Evolutionary conservation across 768 basidiomycete species (phyloP).

Genomic region (Dentipellis fragilis): DNA sequence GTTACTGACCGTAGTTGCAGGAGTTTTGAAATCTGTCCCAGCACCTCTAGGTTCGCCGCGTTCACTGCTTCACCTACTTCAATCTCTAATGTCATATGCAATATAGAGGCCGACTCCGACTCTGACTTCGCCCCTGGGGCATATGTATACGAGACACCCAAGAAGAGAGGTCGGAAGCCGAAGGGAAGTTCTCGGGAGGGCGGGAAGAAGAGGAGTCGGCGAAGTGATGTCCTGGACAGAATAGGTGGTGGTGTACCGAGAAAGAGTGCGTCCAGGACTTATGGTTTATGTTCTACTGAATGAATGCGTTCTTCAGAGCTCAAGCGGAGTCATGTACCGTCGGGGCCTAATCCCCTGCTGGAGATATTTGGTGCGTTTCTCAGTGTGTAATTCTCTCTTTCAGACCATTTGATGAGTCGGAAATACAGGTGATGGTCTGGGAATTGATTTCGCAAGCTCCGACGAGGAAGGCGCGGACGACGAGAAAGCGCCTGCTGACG

Average conservation of each 20-base stretch:
- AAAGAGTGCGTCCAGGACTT: constrained; percentile 16
- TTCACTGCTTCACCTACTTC: background rate
- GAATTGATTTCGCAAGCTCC: constrained; percentile 10
- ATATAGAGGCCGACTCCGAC: constrained; percentile 37
- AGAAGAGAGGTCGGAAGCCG: constrained; percentile 19
- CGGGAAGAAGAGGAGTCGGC: constrained; percentile 2
- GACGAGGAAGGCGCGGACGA: constrained; percentile 2
- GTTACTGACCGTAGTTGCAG: background rate
- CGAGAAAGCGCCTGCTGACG: background rate
- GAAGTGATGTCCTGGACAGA: background rate
- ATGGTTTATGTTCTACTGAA: background rate
- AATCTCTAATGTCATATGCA: background rate
- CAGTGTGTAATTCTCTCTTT: background rate
- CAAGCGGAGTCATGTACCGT: constrained; percentile 3
- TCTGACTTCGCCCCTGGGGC: constrained; percentile 37
- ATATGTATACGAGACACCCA: constrained; percentile 21
- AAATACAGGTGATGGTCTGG: constrained; percentile 11
- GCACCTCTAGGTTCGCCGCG: constrained; percentile 24
- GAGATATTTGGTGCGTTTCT: constrained; percentile 17
- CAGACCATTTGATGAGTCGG: background rate
- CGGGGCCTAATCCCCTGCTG: constrained; percentile 15
- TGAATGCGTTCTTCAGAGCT: background rate
- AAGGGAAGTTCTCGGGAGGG: background rate
- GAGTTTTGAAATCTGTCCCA: constrained; percentile 18
- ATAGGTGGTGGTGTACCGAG: constrained; percentile 8